These are phyloP conservation scores for Suillus brevipes DNA, from an alignment of 768 basidiomycete genomes.

Conservation along the genomic window DNA sequence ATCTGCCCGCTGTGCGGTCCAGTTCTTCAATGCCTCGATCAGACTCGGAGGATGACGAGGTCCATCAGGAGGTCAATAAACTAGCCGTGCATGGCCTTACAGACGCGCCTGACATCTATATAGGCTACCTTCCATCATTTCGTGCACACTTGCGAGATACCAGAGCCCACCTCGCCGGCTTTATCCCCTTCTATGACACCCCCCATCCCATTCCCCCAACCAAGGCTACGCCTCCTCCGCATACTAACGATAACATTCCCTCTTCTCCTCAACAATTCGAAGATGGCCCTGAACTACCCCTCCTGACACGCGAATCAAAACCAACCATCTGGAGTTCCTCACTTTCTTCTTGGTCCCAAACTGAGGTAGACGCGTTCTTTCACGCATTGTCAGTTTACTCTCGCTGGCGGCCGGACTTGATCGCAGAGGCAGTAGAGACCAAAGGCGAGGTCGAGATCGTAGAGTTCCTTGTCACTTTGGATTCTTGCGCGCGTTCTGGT, in stretches of 20 bases:
- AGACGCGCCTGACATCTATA: slow-evolving; percentile 17
- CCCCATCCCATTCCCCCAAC: too few species aligned
- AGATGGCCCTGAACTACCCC: background rate
- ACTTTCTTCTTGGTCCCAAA: slow-evolving; percentile 51
- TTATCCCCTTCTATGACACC: background rate
- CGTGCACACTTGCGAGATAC: slow-evolving; percentile 29
- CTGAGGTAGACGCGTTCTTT: slow-evolving; percentile 75
- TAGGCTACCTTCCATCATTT: slow-evolving; percentile 28
- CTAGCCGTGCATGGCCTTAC: background rate
- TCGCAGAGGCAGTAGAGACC: slow-evolving; percentile 64
- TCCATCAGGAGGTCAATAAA: background rate
- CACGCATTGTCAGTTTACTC: slow-evolving; percentile 67
- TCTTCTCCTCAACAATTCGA: background rate
- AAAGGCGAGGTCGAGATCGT: slow-evolving; percentile 70
- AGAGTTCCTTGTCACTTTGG: slow-evolving; percentile 60
- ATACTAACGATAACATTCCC: background rate
- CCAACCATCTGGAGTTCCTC: slow-evolving; percentile 2
- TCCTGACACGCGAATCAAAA: too few species aligned
- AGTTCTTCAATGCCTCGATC: background rate
- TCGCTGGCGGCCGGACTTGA: slow-evolving; percentile 73
- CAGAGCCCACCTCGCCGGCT: slow-evolving; percentile 16
- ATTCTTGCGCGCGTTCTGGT: slow-evolving; percentile 32
- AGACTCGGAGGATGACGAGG: background rate
- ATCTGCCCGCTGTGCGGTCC: background rate
- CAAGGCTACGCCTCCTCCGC: background rate